A percentile compares a stretch with the other conserved stretches of the same genome.
These are phyloP conservation scores for Leccinum pachyderme DNA, from an alignment of 1,284 basidiomycete genomes.

Conservation along the genomic window DNA sequence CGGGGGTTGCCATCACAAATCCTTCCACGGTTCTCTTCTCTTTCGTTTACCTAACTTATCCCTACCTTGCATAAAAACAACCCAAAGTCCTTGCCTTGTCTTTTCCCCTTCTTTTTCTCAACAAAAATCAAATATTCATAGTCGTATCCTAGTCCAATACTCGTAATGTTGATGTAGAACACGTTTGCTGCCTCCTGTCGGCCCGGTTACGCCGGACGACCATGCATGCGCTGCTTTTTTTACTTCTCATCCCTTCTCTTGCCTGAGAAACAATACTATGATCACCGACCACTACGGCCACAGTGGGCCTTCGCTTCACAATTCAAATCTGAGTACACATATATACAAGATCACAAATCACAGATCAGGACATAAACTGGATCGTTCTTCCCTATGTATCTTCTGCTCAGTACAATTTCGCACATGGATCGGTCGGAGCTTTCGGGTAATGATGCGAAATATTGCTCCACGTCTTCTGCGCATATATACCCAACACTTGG, in stretches of 20 bases:
- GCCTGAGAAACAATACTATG: background rate
- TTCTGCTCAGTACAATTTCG: too few species aligned
- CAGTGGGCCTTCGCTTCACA: background rate
- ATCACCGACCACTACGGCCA: background rate
- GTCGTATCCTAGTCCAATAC: background rate
- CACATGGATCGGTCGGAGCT: too few species aligned
- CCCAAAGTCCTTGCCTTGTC: background rate
- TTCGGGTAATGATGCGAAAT: too few species aligned
- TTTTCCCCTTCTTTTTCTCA: background rate
- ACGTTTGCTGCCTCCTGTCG: too few species aligned
- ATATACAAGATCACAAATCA: background rate
- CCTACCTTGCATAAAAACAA: background rate
- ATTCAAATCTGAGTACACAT: background rate
- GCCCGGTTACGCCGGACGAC: background rate
- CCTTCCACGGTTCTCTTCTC: background rate
- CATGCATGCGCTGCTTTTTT: background rate
- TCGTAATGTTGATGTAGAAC: too few species aligned
- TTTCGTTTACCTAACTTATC: background rate
- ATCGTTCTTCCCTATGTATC: background rate
- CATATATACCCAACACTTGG: slow-evolving; percentile 58
- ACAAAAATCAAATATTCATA: background rate
- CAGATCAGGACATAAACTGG: background rate
- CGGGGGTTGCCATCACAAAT: background rate
- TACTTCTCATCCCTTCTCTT: background rate
- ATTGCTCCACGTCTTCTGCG: slow-evolving; percentile 52